phyloP scores from a whole-genome alignment of 352 stramenopile genomes.

The Pythium utonaiense region DNA sequence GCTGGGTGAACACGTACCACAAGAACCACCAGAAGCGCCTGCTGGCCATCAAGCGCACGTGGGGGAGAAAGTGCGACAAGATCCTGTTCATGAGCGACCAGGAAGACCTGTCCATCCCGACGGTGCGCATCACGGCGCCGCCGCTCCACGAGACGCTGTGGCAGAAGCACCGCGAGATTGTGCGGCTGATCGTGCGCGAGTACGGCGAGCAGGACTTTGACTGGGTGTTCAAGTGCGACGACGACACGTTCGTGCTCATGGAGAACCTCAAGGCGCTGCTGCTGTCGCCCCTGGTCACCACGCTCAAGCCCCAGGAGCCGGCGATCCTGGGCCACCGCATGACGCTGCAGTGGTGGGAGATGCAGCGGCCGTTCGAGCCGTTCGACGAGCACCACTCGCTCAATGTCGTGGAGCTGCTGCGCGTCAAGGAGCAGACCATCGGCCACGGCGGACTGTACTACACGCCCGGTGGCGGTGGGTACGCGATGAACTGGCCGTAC shows the following conservation, averaged over 20 bases:
- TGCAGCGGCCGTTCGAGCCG: slow-evolving; percentile 65
- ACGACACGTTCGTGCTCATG: slow-evolving; percentile 85
- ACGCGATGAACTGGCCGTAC: slow-evolving; percentile 84
- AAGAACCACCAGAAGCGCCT: slow-evolving; percentile 63
- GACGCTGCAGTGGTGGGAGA: slow-evolving; percentile 86
- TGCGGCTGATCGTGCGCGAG: slow-evolving; percentile 65
- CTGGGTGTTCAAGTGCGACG: slow-evolving; percentile 88
- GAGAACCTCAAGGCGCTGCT: slow-evolving; percentile 83
- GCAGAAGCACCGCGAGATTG: slow-evolving; percentile 84
- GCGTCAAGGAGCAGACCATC: slow-evolving; percentile 45
- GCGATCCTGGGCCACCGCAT: slow-evolving; percentile 78
- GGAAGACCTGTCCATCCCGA: slow-evolving; percentile 58
- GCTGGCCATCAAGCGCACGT: slow-evolving; percentile 67
- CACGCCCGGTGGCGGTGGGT: slow-evolving; percentile 74
- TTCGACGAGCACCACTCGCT: slow-evolving; percentile 63
- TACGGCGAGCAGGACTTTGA: slow-evolving; percentile 65
- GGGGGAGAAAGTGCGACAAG: slow-evolving; percentile 81
- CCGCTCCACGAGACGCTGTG: slow-evolving; percentile 74
- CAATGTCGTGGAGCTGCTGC: slow-evolving; percentile 45
- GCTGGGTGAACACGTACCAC: slow-evolving; percentile 86
- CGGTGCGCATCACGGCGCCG: slow-evolving; percentile 57
- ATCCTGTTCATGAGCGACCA: slow-evolving; percentile 86
- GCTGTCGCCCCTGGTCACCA: slow-evolving; percentile 41
- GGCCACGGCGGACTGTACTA: slow-evolving; percentile 71
- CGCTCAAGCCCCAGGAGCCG: slow-evolving; percentile 33